Percentiles rank a stretch among this genome's conserved stretches.
Conservation (phyloP, 225 moss, liverwort and hornwort species). For the Asterella californica region DNA sequence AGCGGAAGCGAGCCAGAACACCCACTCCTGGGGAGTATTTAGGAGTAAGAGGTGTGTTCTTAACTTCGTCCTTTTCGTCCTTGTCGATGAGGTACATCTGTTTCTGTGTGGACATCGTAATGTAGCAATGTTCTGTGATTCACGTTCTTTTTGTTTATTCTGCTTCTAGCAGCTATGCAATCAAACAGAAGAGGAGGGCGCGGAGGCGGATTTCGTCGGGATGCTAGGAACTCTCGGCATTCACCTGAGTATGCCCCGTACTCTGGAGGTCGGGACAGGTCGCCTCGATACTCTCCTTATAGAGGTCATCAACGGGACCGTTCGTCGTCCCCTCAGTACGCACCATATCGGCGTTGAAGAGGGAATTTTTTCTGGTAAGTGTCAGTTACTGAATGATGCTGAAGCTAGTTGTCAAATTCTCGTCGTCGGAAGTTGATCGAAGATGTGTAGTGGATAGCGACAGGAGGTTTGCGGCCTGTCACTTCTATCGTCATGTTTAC, state of each 20-base stretch:
- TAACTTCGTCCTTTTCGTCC: background rate
- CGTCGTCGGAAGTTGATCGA: background rate
- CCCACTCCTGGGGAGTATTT: conserved; percentile 95
- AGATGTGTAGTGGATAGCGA: background rate
- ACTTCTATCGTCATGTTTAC: conserved; percentile 1
- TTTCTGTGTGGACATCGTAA: background rate
- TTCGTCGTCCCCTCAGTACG: conserved; percentile 83
- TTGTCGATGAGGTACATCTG: background rate
- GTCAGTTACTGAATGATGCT: background rate
- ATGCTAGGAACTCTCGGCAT: conserved; percentile 71
- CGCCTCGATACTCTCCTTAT: conserved; percentile 93
- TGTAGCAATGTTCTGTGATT: background rate
- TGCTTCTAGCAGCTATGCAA: conserved; percentile 64
- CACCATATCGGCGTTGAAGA: conserved; percentile 70
- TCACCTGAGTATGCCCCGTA: conserved; percentile 95
- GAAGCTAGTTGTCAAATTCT: background rate
- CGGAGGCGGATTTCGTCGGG: conserved; percentile 81
- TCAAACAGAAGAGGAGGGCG: conserved; percentile 81
- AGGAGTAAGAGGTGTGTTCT: conserved; percentile 69
- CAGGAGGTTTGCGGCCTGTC: conserved; percentile 11
- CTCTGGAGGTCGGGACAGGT: conserved; percentile 76
- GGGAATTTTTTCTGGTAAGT: background rate
- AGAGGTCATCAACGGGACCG: conserved; percentile 89
- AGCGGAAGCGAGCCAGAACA: conserved; percentile 90
- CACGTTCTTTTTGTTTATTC: background rate